Conservation (phyloP, 148 eudicot species). For the Selenicereus undatus region DNA sequence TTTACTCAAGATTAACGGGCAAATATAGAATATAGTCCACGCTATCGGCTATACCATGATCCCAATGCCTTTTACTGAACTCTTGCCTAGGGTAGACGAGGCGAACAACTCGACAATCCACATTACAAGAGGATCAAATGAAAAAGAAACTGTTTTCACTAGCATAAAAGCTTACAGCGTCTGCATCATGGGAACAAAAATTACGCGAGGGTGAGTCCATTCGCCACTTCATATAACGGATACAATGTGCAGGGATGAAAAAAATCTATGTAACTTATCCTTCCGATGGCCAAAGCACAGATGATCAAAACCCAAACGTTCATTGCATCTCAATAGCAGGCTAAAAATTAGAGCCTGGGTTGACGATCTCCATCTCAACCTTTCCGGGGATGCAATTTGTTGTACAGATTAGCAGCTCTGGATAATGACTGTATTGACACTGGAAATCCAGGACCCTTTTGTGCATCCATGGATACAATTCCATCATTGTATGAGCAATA, state of each 20-base stretch:
- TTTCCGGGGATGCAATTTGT: slow-evolving; percentile 42
- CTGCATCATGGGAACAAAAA: neutral
- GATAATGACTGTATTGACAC: slow-evolving; percentile 81
- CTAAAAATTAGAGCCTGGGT: neutral
- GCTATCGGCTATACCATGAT: too few species aligned
- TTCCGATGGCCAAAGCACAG: neutral
- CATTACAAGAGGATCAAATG: neutral
- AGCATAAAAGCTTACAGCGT: neutral
- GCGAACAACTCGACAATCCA: too few species aligned
- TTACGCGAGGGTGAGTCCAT: neutral
- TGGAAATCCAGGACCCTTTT: slow-evolving; percentile 84
- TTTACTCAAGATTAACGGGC: too few species aligned
- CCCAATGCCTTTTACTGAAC: neutral
- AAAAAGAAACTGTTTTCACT: neutral
- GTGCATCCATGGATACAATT: slow-evolving; percentile 21
- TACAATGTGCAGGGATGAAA: neutral
- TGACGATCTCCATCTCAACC: neutral
- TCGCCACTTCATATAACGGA: neutral
- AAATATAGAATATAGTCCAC: too few species aligned
- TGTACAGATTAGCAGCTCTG: slow-evolving; percentile 67
- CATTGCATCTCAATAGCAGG: neutral
- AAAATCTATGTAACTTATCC: neutral
- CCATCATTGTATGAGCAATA: neutral
- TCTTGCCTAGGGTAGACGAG: neutral
- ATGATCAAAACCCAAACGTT: neutral